Percentiles rank a stretch among this genome's conserved stretches.
These are phyloP conservation scores for Lupinus albus DNA, from an alignment of 306 rosid genomes.

Conservation along the genomic window DNA sequence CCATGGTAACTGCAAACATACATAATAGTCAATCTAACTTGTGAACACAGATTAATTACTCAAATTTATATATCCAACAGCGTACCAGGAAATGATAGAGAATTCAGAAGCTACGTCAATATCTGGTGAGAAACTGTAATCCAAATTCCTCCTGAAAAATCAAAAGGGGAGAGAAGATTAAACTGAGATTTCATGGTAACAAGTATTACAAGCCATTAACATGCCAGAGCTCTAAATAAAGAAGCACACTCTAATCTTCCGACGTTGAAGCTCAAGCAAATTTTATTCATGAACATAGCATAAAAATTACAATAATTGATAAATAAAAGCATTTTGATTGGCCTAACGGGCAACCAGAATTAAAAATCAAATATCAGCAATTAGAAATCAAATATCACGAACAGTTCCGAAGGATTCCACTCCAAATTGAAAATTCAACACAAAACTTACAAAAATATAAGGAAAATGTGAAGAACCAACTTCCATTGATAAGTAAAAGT, in stretches of 20 bases:
- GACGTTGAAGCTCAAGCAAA: conserved; percentile 12
- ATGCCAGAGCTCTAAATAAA: conserved; percentile 18
- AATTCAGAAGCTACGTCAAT: conserved; percentile 38
- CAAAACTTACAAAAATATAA: neutral
- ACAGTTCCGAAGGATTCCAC: neutral
- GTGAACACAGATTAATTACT: conserved; percentile 1
- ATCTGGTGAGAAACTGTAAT: conserved; percentile 29
- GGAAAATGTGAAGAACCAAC: neutral
- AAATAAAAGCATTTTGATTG: neutral
- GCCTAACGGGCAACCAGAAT: neutral
- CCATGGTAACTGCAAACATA: conserved; percentile 50
- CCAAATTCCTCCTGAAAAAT: conserved; percentile 43
- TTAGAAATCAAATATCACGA: conserved; percentile 3
- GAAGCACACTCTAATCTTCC: conserved; percentile 2
- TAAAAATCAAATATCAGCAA: conserved; percentile 9
- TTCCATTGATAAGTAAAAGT: conserved; percentile 5
- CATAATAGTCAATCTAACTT: conserved; percentile 31
- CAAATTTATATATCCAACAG: conserved; percentile 1
- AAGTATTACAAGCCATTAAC: conserved; percentile 5
- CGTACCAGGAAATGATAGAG: conserved; percentile 26
- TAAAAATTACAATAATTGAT: neutral
- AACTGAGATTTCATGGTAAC: conserved; percentile 9
- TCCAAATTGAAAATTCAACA: conserved; percentile 20
- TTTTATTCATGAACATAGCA: conserved; percentile 3
- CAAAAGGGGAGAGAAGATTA: neutral